phyloP scores from a whole-genome alignment of 2,329 filamentous ascomycete genomes.

The Aspergillus chevalieri region DNA sequence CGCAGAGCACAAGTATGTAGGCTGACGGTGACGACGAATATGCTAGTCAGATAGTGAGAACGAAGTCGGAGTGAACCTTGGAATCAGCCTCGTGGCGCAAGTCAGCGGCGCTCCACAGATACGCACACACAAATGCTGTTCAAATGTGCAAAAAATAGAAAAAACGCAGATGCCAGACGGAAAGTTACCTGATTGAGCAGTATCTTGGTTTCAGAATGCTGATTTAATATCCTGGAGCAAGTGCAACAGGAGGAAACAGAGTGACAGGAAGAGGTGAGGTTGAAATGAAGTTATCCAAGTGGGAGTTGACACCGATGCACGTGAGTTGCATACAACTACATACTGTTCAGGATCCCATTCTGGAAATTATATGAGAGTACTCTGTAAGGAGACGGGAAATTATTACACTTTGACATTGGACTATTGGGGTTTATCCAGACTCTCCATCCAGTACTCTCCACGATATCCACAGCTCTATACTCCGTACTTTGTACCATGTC shows the following conservation, averaged over 20 bases:
- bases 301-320: too few species aligned
- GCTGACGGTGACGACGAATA: not conserved
- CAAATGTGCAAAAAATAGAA: not conserved
- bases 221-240: too few species aligned
- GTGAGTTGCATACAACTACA: too few species aligned
- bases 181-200: too few species aligned
- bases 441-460: not conserved
- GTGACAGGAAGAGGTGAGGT: too few species aligned
- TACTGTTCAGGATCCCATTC: too few species aligned
- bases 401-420: not conserved
- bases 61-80: slow-evolving; percentile 11
- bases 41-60: not conserved
- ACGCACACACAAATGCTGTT: not conserved
- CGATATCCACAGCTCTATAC: not conserved
- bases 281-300: too few species aligned
- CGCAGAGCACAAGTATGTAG: slow-evolving; percentile 4
- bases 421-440: not conserved
- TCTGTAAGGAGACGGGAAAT: too few species aligned
- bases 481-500: not conserved
- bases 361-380: too few species aligned
- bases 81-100: slow-evolving; percentile 18
- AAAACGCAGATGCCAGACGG: not conserved
- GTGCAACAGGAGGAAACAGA: too few species aligned
- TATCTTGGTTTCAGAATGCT: too few species aligned
- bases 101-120: not conserved